A percentile compares a stretch with the other conserved stretches of the same genome.
These are phyloP conservation scores for Tricholoma flavovirens DNA, from an alignment of 768 basidiomycete genomes.

Conservation along the genomic window DNA sequence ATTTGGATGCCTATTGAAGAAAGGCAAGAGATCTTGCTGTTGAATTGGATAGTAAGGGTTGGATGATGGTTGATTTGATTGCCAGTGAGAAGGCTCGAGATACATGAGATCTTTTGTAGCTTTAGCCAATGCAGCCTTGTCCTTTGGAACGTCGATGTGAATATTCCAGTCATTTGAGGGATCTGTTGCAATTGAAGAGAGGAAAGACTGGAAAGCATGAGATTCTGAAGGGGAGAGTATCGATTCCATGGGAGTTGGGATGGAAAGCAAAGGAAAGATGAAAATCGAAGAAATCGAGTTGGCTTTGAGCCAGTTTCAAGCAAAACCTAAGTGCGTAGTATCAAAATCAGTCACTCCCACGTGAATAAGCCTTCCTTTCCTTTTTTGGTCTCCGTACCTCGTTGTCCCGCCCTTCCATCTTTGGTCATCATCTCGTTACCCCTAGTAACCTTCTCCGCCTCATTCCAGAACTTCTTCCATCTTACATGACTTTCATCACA, in stretches of 20 bases:
- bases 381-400: slow-evolving; percentile 1
- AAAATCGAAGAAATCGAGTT: neutral
- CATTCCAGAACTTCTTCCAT: too few relatives aligned
- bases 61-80: slow-evolving; percentile 7
- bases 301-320: too few relatives aligned
- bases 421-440: neutral
- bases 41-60: slow-evolving; percentile 3
- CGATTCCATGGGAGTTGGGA: slow-evolving; percentile 20
- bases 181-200: slow-evolving; percentile 36
- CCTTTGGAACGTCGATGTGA: slow-evolving; percentile 39
- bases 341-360: slow-evolving; percentile 1
- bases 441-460: too few relatives aligned
- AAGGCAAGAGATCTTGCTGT: slow-evolving; percentile 1
- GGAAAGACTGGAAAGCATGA: slow-evolving; percentile 63
- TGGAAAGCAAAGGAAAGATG: neutral
- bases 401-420: slow-evolving; percentile 1
- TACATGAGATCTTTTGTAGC: slow-evolving; percentile 84
- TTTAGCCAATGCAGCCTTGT: slow-evolving; percentile 63
- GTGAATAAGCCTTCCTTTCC: slow-evolving; percentile 13
- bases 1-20: slow-evolving; percentile 4
- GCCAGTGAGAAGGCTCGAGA: slow-evolving; percentile 46
- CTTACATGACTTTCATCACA: too few relatives aligned
- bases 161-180: slow-evolving; percentile 39
- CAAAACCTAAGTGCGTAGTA: neutral
- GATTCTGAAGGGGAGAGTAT: slow-evolving; percentile 64